Percentiles rank a stretch among this genome's conserved stretches.
These are phyloP conservation scores for Albifimbria verrucaria DNA, from an alignment of 2,329 filamentous ascomycete genomes.

Conservation along the genomic window DNA sequence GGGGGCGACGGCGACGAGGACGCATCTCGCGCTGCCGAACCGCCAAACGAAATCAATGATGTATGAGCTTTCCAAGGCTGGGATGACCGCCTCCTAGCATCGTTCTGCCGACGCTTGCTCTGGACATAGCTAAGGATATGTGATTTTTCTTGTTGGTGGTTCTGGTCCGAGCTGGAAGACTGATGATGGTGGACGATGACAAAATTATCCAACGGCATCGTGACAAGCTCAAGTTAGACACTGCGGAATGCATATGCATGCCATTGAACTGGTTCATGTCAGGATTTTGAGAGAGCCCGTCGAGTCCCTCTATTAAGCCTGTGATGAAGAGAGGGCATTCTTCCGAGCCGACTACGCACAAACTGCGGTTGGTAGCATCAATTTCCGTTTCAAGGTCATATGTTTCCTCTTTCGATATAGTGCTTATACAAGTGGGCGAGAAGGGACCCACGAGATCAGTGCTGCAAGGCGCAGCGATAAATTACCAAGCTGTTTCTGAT, in stretches of 20 bases:
- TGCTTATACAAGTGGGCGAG: background rate
- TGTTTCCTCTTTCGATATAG: background rate
- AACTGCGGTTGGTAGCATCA: background rate
- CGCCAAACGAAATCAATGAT: background rate
- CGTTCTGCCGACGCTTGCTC: background rate
- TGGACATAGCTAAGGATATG: background rate
- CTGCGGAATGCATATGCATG: too few relatives aligned
- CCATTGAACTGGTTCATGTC: too few relatives aligned
- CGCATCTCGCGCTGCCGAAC: background rate
- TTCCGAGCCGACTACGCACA: background rate
- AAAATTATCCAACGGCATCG: background rate
- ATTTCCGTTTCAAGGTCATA: background rate
- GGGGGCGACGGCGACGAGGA: background rate
- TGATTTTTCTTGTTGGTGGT: background rate
- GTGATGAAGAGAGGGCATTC: too few relatives aligned
- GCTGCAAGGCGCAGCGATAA: background rate
- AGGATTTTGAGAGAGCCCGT: too few relatives aligned
- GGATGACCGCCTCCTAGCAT: background rate
- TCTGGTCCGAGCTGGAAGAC: background rate
- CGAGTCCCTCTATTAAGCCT: too few relatives aligned
- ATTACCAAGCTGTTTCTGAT: background rate
- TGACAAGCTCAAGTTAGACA: too few relatives aligned
- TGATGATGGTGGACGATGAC: background rate
- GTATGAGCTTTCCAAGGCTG: background rate
- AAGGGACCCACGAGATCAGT: too few relatives aligned